phyloP scores from a whole-genome alignment of 371 early-diverging fungal genomes.

The Mucor irregularis region DNA sequence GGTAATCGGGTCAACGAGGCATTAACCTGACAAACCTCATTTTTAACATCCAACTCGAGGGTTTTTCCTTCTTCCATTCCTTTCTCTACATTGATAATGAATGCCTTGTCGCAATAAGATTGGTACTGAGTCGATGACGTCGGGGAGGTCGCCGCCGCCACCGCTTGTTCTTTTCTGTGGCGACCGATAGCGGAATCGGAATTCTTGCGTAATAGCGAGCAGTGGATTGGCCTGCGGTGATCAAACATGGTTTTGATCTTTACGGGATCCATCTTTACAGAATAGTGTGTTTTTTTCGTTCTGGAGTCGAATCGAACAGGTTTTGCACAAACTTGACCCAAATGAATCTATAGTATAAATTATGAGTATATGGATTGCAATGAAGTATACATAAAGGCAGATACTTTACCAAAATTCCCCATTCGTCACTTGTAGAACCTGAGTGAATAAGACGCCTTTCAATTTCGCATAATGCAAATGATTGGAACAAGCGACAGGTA shows the following conservation, averaged over 20 bases:
- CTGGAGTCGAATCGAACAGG: slow-evolving; percentile 36
- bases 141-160: no score
- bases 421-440: slow-evolving; percentile 27
- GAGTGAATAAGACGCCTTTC: slow-evolving; percentile 31
- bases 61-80: slow-evolving; percentile 41
- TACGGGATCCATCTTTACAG: slow-evolving; percentile 44
- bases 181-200: not conserved
- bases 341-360: slow-evolving; percentile 33
- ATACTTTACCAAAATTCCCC: slow-evolving; percentile 45
- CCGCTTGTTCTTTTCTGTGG: no score
- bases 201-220: slow-evolving; percentile 29
- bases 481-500: slow-evolving; percentile 37
- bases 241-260: slow-evolving; percentile 49
- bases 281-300: slow-evolving; percentile 36
- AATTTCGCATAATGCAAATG: slow-evolving; percentile 38
- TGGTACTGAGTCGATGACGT: slow-evolving; percentile 4
- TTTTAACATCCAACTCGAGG: slow-evolving; percentile 27
- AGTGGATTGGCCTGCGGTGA: slow-evolving; percentile 44
- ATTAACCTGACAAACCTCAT: slow-evolving; percentile 35
- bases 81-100: slow-evolving; percentile 43
- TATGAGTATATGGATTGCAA: not conserved
- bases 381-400: not conserved
- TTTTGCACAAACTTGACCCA: slow-evolving; percentile 37
- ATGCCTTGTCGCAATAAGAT: slow-evolving; percentile 24
- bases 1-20: slow-evolving; percentile 36